Evolutionary conservation across 352 stramenopile species (phyloP), one percentile per base, ranked within the genome.

Genomic region (Pythium graminicola): DNA sequence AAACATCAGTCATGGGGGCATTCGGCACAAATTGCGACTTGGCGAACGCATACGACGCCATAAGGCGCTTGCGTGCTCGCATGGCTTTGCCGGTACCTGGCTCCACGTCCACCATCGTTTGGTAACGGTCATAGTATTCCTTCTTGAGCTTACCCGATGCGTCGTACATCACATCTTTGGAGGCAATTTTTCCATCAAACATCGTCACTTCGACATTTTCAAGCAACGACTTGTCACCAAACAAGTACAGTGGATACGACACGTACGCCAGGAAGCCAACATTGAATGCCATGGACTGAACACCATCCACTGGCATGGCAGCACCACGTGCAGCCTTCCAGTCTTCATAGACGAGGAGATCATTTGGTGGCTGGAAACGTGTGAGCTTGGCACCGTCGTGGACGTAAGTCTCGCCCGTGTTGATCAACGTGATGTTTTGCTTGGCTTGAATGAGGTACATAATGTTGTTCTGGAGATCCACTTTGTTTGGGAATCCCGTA

Each of bases 71-170:
- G 54, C 53, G 57, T 1, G 76, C 79, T 36, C 64, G 58, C 73
- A 90, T 83, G 46, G 79, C 79, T 70, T 88, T 82, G 24, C 79
- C 79, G 16, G 73, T 83, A 19, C 67, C 72, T n/a, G 73, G 62
- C 49, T 90, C 76, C 4, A 90, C 67, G 59, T 88, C 79, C 20
- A 86, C 56, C n/a, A 70, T 71, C 26, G 75, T 90, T 39, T 67
- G 48, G 64, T 85, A 88, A 24, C 51, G 56, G 31, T 69, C 64
- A 28, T 46, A 40, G 57, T 82, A 81, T 42, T 32, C 63, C 7
- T 65, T 50, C 57, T 79, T 72, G 40, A 83, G 68, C 52, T 59
- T 62, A 14, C 70, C 70, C 24, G 67, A 57, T 20, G 67, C 54
- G 26, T 73, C 65, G 62, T 84, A 88, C 32, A 90, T 64, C 14